phyloP scores from a whole-genome alignment of 495 filamentous ascomycete species.

The Talaromyces liani region DNA sequence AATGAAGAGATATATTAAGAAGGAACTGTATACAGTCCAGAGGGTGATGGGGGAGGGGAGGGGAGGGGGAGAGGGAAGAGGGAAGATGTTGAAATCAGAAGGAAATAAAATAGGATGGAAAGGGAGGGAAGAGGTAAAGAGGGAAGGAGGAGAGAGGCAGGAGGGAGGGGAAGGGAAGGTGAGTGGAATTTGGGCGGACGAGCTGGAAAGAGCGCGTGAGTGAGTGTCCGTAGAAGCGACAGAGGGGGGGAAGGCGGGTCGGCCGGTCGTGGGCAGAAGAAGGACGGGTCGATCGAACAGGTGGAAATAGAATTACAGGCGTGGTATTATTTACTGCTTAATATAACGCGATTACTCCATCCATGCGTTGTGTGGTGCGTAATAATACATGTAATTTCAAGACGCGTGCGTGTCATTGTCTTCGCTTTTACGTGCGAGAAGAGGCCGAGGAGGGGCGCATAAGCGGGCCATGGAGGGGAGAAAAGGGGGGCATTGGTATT shows the following conservation, averaged over 20 bases:
- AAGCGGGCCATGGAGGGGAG: conserved; percentile 1
- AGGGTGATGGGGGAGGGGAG: conserved; percentile 19
- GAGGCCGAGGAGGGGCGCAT: background rate
- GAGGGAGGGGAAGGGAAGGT: conserved; percentile 16
- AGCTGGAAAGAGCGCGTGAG: conserved; percentile 8
- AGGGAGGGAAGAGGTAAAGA: background rate
- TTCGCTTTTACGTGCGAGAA: background rate
- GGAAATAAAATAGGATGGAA: background rate
- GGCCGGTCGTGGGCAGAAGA: background rate
- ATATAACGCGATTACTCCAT: background rate
- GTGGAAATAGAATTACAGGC: background rate
- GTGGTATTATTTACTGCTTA: background rate
- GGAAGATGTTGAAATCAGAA: conserved; percentile 11
- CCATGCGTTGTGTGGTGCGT: background rate
- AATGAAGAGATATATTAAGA: conserved; percentile 15
- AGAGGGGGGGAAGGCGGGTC: background rate
- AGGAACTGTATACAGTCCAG: conserved; percentile 13
- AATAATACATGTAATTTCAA: background rate
- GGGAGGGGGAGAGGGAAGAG: conserved; percentile 23
- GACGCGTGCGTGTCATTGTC: background rate
- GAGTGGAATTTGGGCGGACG: conserved; percentile 20
- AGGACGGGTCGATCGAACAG: background rate
- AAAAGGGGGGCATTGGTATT: background rate
- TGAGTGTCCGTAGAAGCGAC: conserved; percentile 7
- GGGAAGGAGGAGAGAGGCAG: conserved; percentile 22